Evolutionary conservation across 1,139 yeast genomes (phyloP).

Genomic region (Candida buenavistaensis): DNA sequence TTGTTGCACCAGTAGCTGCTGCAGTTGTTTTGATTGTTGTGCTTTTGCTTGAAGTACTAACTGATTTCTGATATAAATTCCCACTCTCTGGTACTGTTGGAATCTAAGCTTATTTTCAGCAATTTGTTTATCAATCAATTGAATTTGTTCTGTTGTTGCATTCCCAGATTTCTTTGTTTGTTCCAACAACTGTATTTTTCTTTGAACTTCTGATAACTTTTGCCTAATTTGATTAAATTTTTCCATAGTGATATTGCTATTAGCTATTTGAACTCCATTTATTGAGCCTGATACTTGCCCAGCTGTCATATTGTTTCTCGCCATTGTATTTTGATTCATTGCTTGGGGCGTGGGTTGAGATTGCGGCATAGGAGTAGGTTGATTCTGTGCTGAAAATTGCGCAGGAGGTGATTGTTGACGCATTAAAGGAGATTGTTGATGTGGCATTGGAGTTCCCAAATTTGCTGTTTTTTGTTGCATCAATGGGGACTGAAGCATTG

Average conservation of each 20-base stretch:
- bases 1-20: conserved; percentile 9
- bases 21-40: conserved; percentile 13
- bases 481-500: conserved; percentile 12
- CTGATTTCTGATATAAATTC: conserved; percentile 40
- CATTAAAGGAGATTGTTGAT: conserved; percentile 13
- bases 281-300: conserved; percentile 11
- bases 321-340: conserved; percentile 3
- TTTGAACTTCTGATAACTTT: conserved; percentile 43
- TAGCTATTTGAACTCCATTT: conserved; percentile 5
- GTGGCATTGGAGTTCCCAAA: conserved; percentile 7
- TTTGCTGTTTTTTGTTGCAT: conserved; percentile 11
- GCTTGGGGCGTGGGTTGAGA: conserved; percentile 5
- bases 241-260: conserved; percentile 37
- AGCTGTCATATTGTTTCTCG: conserved; percentile 9
- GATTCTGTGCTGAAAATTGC: conserved; percentile 4
- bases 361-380: conserved; percentile 6
- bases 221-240: conserved; percentile 43
- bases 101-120: conserved; percentile 38
- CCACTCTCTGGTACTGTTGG: conserved; percentile 40
- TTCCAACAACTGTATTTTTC: conserved; percentile 35
- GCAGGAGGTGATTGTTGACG: conserved; percentile 13
- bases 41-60: conserved; percentile 36
- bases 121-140: conserved; percentile 38
- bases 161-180: conserved; percentile 28
- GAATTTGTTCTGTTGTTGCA: conserved; percentile 25